Conservation (phyloP, 345 rosid species). For the Salix arbutifolia region DNA sequence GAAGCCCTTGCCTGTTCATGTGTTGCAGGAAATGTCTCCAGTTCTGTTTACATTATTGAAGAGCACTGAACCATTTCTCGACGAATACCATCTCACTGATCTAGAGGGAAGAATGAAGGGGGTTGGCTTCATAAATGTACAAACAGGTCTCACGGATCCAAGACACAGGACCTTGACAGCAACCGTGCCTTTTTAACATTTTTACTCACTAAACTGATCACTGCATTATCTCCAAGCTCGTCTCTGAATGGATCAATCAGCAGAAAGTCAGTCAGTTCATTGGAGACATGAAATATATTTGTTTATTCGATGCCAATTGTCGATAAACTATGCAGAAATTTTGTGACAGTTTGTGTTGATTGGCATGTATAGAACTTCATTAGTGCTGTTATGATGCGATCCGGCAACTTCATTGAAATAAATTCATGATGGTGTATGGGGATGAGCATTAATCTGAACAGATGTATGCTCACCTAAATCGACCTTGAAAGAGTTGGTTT, state of each 20-base stretch:
- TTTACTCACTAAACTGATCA: too few relatives aligned
- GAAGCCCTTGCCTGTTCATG: background rate
- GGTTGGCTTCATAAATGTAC: conserved; percentile 41
- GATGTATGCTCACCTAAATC: too few relatives aligned
- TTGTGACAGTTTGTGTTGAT: too few relatives aligned
- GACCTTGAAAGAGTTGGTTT: too few relatives aligned
- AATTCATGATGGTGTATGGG: too few relatives aligned
- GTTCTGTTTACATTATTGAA: conserved; percentile 51
- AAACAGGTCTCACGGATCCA: conserved; percentile 43
- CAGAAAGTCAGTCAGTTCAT: background rate
- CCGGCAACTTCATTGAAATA: too few relatives aligned
- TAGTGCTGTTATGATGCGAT: too few relatives aligned
- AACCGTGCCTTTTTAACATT: conserved; percentile 35
- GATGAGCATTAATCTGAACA: too few relatives aligned
- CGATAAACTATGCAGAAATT: too few relatives aligned
- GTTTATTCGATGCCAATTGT: background rate
- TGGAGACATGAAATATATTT: background rate
- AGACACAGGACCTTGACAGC: conserved; percentile 52
- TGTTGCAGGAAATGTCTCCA: conserved; percentile 46
- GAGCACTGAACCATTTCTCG: conserved; percentile 60
- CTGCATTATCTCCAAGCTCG: background rate
- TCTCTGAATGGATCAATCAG: background rate
- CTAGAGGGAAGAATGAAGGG: conserved; percentile 46
- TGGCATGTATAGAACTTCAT: too few relatives aligned
- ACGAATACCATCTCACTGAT: conserved; percentile 50